Evolutionary conservation across 2,329 filamentous ascomycete genomes (phyloP).

Genomic region (Cladosporium sp.): DNA sequence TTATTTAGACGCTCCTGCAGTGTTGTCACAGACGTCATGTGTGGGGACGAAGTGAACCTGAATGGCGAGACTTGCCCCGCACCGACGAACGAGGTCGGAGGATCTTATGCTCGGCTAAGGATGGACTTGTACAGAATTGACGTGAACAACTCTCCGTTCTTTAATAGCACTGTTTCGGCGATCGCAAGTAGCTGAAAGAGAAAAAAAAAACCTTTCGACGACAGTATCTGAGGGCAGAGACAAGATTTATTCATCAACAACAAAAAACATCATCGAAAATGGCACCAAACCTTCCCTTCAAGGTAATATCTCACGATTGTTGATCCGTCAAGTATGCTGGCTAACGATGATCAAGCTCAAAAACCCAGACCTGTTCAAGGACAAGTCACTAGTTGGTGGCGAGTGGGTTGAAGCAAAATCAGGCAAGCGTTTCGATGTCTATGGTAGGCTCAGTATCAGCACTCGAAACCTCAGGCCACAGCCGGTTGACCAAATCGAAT

Average conservation of each 20-base stretch:
- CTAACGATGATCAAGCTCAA: slow-evolving; percentile 41
- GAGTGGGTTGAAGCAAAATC: slow-evolving; percentile 54
- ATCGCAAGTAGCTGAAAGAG: no score
- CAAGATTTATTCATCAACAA: background rate
- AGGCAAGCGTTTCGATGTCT: slow-evolving; percentile 54
- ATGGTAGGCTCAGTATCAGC: slow-evolving; percentile 35
- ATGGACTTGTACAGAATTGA: background rate
- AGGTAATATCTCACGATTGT: slow-evolving; percentile 28
- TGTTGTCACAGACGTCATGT: slow-evolving; percentile 6
- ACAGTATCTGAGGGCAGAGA: no score
- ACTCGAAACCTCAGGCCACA: background rate
- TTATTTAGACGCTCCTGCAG: background rate
- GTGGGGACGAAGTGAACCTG: background rate
- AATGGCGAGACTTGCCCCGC: background rate
- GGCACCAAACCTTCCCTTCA: slow-evolving; percentile 40
- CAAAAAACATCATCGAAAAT: slow-evolving; percentile 17
- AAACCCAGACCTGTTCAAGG: slow-evolving; percentile 51
- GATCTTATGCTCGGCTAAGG: background rate
- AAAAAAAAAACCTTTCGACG: no score
- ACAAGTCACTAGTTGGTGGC: slow-evolving; percentile 52
- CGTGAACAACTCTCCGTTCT: background rate
- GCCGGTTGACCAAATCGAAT: background rate
- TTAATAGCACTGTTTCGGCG: no score
- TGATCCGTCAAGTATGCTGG: background rate
- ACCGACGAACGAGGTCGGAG: background rate